Base-by-base conservation (phyloP, 1,284 basidiomycete genomes). In the Baeospora myosura region DNA sequence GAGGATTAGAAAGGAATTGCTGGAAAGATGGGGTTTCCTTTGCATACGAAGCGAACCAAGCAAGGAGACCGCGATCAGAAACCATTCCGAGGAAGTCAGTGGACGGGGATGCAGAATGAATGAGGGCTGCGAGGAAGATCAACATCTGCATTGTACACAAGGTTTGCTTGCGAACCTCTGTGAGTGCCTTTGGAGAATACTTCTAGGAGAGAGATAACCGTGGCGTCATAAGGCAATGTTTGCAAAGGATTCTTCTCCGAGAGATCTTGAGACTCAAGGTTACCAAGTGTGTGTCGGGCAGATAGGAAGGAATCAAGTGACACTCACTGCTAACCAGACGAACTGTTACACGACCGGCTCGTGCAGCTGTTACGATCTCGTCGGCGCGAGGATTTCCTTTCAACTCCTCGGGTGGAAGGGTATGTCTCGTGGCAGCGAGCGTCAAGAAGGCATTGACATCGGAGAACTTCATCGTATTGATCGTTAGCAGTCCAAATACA, bases 391-490 rank as follows among this genome's bases (percentile, higher is more conserved):
- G 62, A 50, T 78, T 75, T 12, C 71, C 74, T 25, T 66, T 64
- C 14, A 84, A 56, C 39, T 80, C 72, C 24, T 82, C 79, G 0
- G 71, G 66, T 18, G 65, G 61, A 34, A 81, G 67, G 3, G 74
- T 81, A 55, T 88, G 83, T 30, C 78, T 68, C 4, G 82, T 87
- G 5, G 86, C 85, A 4, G 85, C 85, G 31, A 88, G 65, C 1
- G 81, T 85, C 48, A 88, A 61, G 53, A 88, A 88, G 16, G 85
- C 82, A 53, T 88, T 88, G 17, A 88, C 81, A 53, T 88, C 85
- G 11, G 85, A 78, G 51, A 77, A 88, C 85, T 88, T 50, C 4
- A 28, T 40, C 34, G 35, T 25, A 12, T 25, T 26, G 16, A 32
- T n/a, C 38, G 25, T 11, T 26, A 11, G 37, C 10, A 33, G 28